These are phyloP conservation scores for Turritis glabra DNA, from an alignment of 345 rosid genomes.

Conservation along the genomic window DNA sequence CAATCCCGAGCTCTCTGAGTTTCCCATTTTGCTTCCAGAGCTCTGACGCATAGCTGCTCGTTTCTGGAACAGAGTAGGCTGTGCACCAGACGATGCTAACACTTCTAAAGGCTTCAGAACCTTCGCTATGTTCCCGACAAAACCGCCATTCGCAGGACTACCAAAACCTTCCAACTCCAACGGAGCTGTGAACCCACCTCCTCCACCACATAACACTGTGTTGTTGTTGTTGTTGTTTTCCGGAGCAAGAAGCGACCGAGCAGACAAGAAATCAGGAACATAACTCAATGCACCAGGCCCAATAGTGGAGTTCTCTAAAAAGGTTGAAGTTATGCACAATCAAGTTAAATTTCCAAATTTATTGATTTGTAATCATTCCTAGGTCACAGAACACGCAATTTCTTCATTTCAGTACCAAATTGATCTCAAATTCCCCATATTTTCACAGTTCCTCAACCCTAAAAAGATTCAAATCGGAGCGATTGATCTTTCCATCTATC, in stretches of 20 bases:
- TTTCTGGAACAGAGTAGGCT: slow-evolving; percentile 80
- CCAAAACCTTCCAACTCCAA: slow-evolving; percentile 57
- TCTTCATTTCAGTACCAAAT: slow-evolving; percentile 8
- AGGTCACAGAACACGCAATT: neutral
- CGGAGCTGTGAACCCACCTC: slow-evolving; percentile 39
- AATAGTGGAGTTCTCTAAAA: no score
- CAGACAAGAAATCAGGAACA: slow-evolving; percentile 49
- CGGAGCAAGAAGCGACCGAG: slow-evolving; percentile 42
- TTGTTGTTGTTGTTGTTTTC: slow-evolving; percentile 40
- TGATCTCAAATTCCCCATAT: neutral
- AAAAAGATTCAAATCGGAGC: neutral
- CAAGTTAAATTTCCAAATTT: neutral
- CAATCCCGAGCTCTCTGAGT: slow-evolving; percentile 53
- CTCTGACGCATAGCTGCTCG: slow-evolving; percentile 68
- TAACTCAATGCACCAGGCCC: no score
- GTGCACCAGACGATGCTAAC: slow-evolving; percentile 56
- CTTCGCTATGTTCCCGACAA: slow-evolving; percentile 44
- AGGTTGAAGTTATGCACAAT: no score
- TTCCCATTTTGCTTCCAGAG: slow-evolving; percentile 50
- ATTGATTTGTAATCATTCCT: neutral
- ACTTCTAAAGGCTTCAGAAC: slow-evolving; percentile 60
- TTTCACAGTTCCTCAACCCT: neutral
- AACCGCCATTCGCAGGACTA: slow-evolving; percentile 42
- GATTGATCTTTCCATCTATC: neutral
- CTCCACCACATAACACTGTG: slow-evolving; percentile 9